A percentile compares a stretch with the other conserved stretches of the same genome.
Evolutionary conservation across 495 filamentous ascomycete genomes (phyloP).

Genomic region (Xylaria cubensis): DNA sequence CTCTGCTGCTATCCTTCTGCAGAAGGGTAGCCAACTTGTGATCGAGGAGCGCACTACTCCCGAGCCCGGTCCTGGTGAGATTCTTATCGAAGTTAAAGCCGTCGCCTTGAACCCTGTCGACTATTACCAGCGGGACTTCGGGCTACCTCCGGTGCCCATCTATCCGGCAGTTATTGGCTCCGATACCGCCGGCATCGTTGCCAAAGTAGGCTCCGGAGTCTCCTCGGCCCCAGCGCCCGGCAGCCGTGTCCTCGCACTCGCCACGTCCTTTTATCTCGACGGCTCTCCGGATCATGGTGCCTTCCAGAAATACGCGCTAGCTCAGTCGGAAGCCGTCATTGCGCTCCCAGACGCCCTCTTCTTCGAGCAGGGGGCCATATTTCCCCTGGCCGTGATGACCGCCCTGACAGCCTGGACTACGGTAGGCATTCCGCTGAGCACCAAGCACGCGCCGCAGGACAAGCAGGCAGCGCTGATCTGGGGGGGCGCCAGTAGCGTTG

Average conservation of each 20-base stretch:
- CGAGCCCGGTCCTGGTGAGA: background rate
- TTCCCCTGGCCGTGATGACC: background rate
- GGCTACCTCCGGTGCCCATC: background rate
- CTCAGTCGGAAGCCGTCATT: background rate
- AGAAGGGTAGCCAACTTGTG: background rate
- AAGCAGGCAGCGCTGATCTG: conserved; percentile 51
- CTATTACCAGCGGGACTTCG: background rate
- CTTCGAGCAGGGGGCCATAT: background rate
- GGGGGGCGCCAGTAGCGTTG: conserved; percentile 57
- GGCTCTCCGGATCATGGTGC: background rate
- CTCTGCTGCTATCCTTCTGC: background rate
- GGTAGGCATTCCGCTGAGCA: background rate
- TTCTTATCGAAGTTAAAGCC: background rate
- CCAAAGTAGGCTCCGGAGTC: background rate
- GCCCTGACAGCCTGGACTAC: conserved; percentile 1
- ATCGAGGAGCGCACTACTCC: background rate
- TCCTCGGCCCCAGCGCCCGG: background rate
- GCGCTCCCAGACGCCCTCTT: background rate
- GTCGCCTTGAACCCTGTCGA: conserved; percentile 1
- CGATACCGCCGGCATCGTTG: background rate
- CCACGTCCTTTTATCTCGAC: background rate
- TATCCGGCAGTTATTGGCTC: background rate
- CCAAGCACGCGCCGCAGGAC: background rate
- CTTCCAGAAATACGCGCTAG: background rate
- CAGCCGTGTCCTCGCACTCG: background rate